Percentiles rank a stretch among this genome's conserved stretches.
Evolutionary conservation across 148 eudicot genomes (phyloP).

Genomic region (Pouteria glomerata): DNA sequence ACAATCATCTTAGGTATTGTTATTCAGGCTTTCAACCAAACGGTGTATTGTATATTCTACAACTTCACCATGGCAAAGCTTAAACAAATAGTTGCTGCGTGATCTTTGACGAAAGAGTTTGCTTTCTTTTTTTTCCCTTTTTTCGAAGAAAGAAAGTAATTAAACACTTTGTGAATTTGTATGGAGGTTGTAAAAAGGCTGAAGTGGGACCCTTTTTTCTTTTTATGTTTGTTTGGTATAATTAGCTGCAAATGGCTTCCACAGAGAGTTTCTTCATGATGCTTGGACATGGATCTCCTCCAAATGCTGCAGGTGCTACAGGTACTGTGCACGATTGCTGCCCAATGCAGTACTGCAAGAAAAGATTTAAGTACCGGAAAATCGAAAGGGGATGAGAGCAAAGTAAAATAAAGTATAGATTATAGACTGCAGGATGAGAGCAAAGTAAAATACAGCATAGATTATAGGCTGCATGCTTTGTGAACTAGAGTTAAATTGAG

Average conservation of each 20-base stretch:
- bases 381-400: background rate
- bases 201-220: background rate
- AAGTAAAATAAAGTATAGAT: no score
- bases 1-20: no score
- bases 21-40: slow-evolving; percentile 20
- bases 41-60: slow-evolving; percentile 42
- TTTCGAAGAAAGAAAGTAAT: no score
- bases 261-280: slow-evolving; percentile 89
- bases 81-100: slow-evolving; percentile 14
- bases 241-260: slow-evolving; percentile 81
- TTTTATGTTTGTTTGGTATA: background rate
- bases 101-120: slow-evolving; percentile 15
- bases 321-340: slow-evolving; percentile 71
- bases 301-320: slow-evolving; percentile 67
- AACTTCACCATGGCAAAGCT: slow-evolving; percentile 42
- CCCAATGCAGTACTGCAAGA: slow-evolving; percentile 73
- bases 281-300: slow-evolving; percentile 96
- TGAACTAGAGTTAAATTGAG: no score
- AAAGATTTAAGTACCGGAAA: background rate
- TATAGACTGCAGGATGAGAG: no score
- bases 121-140: no score
- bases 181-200: background rate
- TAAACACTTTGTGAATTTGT: background rate
- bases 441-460: no score
- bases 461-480: no score